Conservation (phyloP, 1,284 basidiomycete genomes). For the Mycena citricolor region DNA sequence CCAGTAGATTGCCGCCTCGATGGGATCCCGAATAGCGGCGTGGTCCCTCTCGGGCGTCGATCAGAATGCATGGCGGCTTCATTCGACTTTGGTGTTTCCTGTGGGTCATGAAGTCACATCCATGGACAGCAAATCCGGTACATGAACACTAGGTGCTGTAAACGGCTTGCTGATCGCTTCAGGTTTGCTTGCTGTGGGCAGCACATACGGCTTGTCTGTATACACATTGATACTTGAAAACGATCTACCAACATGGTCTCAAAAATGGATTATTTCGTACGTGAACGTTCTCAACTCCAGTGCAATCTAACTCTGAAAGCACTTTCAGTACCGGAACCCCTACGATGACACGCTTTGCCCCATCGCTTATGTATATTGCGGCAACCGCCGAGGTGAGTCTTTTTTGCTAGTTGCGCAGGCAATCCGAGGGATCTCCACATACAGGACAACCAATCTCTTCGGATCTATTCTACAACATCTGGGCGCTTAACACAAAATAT, state of each 20-base stretch:
- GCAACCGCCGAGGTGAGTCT: slow-evolving; percentile 55
- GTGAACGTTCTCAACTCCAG: slow-evolving; percentile 23
- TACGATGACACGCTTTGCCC: slow-evolving; percentile 60
- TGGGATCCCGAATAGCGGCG: slow-evolving; percentile 62
- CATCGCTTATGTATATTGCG: slow-evolving; percentile 73
- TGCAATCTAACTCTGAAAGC: slow-evolving; percentile 14
- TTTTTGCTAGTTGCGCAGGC: slow-evolving; percentile 9
- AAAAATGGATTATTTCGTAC: slow-evolving; percentile 69
- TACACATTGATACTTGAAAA: slow-evolving; percentile 76
- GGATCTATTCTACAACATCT: slow-evolving; percentile 70
- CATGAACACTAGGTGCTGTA: slow-evolving; percentile 6
- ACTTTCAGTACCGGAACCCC: slow-evolving; percentile 46
- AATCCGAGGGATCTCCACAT: slow-evolving; percentile 8
- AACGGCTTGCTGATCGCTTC: slow-evolving; percentile 24
- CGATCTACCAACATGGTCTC: slow-evolving; percentile 76
- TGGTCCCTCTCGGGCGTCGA: slow-evolving; percentile 71
- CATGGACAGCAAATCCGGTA: slow-evolving; percentile 73
- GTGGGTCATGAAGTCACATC: slow-evolving; percentile 54
- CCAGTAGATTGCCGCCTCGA: slow-evolving; percentile 67
- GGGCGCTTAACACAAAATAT: slow-evolving; percentile 65
- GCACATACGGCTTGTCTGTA: slow-evolving; percentile 55
- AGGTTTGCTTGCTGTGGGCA: slow-evolving; percentile 75
- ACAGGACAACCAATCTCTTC: slow-evolving; percentile 58
- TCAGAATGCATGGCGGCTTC: slow-evolving; percentile 68
- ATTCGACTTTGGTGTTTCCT: slow-evolving; percentile 70